Evolutionary conservation across 371 early-diverging fungal species (phyloP).

Genomic region (Mitosporidium daphniae): DNA sequence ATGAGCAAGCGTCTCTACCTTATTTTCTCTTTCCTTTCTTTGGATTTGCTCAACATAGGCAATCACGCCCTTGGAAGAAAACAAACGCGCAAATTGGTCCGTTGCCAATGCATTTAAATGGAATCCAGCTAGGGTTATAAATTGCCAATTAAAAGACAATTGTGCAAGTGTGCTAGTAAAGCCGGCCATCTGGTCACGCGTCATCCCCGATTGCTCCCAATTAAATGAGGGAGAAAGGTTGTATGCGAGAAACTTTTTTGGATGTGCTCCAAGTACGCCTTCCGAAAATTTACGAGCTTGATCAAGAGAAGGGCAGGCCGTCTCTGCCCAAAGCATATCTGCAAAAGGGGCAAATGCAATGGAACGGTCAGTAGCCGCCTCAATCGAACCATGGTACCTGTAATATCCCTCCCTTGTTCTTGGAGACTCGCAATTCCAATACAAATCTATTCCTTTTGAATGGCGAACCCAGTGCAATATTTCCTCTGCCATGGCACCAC

Average conservation of each 20-base stretch:
- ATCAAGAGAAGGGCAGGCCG: slow-evolving; percentile 45
- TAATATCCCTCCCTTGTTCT: slow-evolving; percentile 73
- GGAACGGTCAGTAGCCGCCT: slow-evolving; percentile 46
- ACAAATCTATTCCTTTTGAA: slow-evolving; percentile 46
- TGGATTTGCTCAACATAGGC: slow-evolving; percentile 73
- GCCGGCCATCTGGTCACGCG: slow-evolving; percentile 37
- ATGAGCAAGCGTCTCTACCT: slow-evolving; percentile 67
- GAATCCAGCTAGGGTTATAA: slow-evolving; percentile 83
- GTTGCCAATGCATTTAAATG: slow-evolving; percentile 33
- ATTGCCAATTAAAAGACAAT: slow-evolving; percentile 86
- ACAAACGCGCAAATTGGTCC: slow-evolving; percentile 58
- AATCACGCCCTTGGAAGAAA: slow-evolving; percentile 50
- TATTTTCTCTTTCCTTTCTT: slow-evolving; percentile 48
- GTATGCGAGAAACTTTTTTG: slow-evolving; percentile 35
- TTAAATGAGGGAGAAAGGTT: slow-evolving; percentile 88
- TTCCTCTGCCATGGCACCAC: too few relatives aligned
- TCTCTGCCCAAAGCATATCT: slow-evolving; percentile 91
- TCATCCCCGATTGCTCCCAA: slow-evolving; percentile 82
- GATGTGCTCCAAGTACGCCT: slow-evolving; percentile 24
- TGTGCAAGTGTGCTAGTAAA: slow-evolving; percentile 38
- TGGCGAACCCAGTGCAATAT: too few relatives aligned
- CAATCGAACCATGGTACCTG: slow-evolving; percentile 68
- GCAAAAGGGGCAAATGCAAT: slow-evolving; percentile 56
- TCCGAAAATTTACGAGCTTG: slow-evolving; percentile 64
- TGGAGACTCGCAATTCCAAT: slow-evolving; percentile 60